Conservation (phyloP, 2,329 filamentous ascomycete species). For the Hymenoscyphus fraxineus region DNA sequence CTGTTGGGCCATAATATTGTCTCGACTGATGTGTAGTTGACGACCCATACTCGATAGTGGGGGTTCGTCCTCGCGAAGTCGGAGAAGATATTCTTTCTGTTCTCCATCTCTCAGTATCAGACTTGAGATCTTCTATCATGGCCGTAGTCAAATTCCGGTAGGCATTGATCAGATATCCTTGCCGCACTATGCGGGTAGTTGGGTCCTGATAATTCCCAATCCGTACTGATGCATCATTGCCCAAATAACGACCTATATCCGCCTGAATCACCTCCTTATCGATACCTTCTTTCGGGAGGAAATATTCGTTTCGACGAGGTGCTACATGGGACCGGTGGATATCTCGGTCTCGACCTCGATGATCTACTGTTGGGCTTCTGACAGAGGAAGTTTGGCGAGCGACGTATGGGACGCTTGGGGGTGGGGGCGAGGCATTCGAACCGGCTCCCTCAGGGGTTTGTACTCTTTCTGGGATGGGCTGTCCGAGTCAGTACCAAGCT, state of each 20-base stretch:
- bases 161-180: constrained; percentile 3
- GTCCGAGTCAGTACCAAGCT: background rate
- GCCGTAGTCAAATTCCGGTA: constrained; percentile 1
- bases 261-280: constrained; percentile 1
- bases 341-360: background rate
- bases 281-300: constrained; percentile 5
- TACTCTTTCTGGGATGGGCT: background rate
- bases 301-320: background rate
- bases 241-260: background rate
- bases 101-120: constrained; percentile 1
- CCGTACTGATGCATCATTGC: background rate
- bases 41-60: background rate
- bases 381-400: background rate
- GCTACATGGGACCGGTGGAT: background rate
- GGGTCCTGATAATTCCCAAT: background rate
- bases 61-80: background rate
- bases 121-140: constrained; percentile 3
- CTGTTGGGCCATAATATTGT: constrained; percentile 1
- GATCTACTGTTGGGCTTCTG: background rate
- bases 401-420: background rate
- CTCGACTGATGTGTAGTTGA: background rate
- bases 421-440: background rate
- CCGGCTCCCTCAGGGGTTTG: background rate
- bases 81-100: background rate
- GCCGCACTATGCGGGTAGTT: background rate